A percentile compares a stretch with the other conserved stretches of the same genome.
phyloP scores from a whole-genome alignment of 2,329 filamentous ascomycete genomes.

The Venturia nashicola region DNA sequence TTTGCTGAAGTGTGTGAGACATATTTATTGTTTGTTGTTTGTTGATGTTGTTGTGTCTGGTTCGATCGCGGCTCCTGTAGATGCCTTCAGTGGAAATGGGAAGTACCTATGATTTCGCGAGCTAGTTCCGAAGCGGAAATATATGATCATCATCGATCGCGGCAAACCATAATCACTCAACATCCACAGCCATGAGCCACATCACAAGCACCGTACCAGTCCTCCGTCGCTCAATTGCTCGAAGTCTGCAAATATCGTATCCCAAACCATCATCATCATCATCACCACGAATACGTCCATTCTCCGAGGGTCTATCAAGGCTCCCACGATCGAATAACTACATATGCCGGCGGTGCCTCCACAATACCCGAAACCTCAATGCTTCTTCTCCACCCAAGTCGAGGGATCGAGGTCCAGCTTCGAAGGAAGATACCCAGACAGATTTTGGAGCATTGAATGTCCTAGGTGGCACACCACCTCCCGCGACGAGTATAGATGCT shows the following conservation, averaged over 20 bases:
- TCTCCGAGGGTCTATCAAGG: not conserved
- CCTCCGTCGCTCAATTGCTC: not conserved
- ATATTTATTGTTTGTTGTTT: not conserved
- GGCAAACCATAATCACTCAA: not conserved
- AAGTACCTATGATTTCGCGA: too few species aligned
- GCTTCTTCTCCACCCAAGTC: conserved; percentile 2
- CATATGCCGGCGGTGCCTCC: conserved; percentile 5
- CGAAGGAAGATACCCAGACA: conserved; percentile 25
- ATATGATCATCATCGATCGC: not conserved
- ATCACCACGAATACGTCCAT: not conserved
- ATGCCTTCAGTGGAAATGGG: too few species aligned
- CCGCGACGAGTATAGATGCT: conserved; percentile 72
- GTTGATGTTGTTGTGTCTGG: not conserved
- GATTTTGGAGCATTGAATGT: conserved; percentile 72
- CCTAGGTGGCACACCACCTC: conserved; percentile 59
- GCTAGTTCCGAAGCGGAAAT: not conserved
- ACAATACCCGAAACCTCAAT: not conserved
- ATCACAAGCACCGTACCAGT: not conserved
- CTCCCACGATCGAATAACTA: not conserved
- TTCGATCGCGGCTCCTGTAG: not conserved
- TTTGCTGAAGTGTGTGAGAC: not conserved
- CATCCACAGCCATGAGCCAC: not conserved
- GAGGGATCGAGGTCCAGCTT: conserved; percentile 10
- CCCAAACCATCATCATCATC: not conserved
- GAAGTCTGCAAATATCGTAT: not conserved